Percentiles rank a stretch among this genome's conserved stretches.
Evolutionary conservation across 1,284 basidiomycete genomes (phyloP).

Genomic region (Ustilago nuda): DNA sequence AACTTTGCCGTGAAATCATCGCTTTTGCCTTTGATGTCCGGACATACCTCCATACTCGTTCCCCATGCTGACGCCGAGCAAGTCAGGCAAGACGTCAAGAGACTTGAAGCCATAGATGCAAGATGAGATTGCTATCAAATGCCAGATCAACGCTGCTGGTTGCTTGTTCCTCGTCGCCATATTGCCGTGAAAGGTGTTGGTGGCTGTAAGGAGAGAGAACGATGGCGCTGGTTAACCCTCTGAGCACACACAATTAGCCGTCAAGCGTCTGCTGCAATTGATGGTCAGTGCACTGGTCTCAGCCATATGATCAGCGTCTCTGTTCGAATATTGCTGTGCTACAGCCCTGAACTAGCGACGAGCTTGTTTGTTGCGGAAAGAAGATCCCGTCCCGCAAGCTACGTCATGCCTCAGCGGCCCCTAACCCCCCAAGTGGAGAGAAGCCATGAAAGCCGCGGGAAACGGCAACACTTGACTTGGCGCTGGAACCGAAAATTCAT

Average conservation of each 20-base stretch:
- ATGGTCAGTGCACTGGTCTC: not conserved
- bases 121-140: slow-evolving; percentile 28
- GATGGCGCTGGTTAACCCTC: not conserved
- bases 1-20: not conserved
- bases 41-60: slow-evolving; percentile 39
- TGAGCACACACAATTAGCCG: no score
- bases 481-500: not conserved
- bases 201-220: not conserved
- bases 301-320: not conserved
- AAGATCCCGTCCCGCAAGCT: slow-evolving; percentile 3
- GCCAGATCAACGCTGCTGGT: slow-evolving; percentile 21
- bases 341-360: not conserved
- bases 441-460: slow-evolving; percentile 5
- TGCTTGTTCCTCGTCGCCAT: slow-evolving; percentile 14
- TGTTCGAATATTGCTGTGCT: not conserved
- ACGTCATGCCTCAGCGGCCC: not conserved
- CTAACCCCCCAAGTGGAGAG: slow-evolving; percentile 2
- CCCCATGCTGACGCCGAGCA: slow-evolving; percentile 23
- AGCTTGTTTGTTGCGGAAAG: not conserved
- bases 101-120: slow-evolving; percentile 42
- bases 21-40: not conserved
- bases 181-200: not conserved
- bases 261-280: not conserved
- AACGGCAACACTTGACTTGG: not conserved
- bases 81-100: slow-evolving; percentile 18